Conservation (phyloP, 495 filamentous ascomycete species). For the Penicillium manginii region DNA sequence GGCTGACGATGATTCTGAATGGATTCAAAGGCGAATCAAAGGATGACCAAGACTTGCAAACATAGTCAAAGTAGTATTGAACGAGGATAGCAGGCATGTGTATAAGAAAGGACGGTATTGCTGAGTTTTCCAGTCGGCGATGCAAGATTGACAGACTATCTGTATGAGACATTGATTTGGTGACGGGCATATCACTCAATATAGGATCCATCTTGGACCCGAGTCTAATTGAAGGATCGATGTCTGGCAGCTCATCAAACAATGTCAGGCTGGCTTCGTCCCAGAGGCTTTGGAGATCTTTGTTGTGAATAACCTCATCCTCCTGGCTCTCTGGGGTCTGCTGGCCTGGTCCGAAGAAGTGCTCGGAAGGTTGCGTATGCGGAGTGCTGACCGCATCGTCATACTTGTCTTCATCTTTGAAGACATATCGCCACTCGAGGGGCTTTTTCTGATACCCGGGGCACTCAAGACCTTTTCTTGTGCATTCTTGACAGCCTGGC, state of each 20-base stretch:
- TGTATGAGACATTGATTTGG: slow-evolving; percentile 7
- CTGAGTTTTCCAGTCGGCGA: slow-evolving; percentile 22
- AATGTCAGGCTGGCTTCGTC: slow-evolving; percentile 17
- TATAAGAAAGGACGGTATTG: slow-evolving; percentile 29
- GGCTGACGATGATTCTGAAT: slow-evolving; percentile 27
- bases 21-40: slow-evolving; percentile 33
- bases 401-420: slow-evolving; percentile 18
- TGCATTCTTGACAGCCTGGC: slow-evolving; percentile 30
- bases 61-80: slow-evolving; percentile 33
- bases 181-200: slow-evolving; percentile 3
- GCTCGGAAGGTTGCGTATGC: not conserved
- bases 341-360: not conserved
- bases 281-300: slow-evolving; percentile 17
- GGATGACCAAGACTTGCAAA: slow-evolving; percentile 34
- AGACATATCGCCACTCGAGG: slow-evolving; percentile 32
- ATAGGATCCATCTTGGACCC: slow-evolving; percentile 2
- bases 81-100: slow-evolving; percentile 30
- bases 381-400: not conserved
- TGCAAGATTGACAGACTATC: slow-evolving; percentile 27
- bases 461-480: slow-evolving; percentile 22
- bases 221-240: slow-evolving; percentile 18
- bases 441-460: slow-evolving; percentile 30
- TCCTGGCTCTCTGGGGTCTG: slow-evolving; percentile 3
- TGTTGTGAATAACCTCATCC: slow-evolving; percentile 3
- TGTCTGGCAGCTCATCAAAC: slow-evolving; percentile 21